Conservation (phyloP, 371 early-diverging fungal genomes). For the Mortierella sp. region DNA sequence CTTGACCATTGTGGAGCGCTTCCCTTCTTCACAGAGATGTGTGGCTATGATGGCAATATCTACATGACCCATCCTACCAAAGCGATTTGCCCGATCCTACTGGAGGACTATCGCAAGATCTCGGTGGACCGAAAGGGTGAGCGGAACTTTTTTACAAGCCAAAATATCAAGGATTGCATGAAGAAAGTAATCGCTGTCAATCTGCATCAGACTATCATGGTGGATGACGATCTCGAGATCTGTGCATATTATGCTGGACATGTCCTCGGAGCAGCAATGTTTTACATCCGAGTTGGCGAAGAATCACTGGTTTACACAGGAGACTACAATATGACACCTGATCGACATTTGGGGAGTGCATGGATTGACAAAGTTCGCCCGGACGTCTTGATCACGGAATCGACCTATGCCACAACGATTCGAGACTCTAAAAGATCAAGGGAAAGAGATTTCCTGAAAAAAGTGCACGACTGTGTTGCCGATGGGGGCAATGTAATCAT, state of each 20-base stretch:
- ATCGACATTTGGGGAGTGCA: constrained; percentile 94
- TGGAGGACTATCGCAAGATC: constrained; percentile 95
- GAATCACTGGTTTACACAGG: constrained; percentile 97
- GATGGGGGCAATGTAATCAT: constrained; percentile 95
- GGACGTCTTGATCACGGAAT: constrained; percentile 94
- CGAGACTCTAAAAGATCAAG: constrained; percentile 94
- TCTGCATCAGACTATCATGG: constrained; percentile 88
- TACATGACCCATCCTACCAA: constrained; percentile 98
- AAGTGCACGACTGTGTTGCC: constrained; percentile 89
- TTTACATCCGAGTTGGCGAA: constrained; percentile 84
- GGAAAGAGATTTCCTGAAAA: constrained; percentile 93
- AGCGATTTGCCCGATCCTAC: constrained; percentile 91
- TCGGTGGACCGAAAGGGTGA: constrained; percentile 89
- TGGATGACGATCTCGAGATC: constrained; percentile 88
- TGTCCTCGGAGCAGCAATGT: constrained; percentile 99
- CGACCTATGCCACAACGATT: constrained; percentile 96
- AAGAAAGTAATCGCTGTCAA: constrained; percentile 92
- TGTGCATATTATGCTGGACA: constrained; percentile 98
- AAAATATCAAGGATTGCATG: constrained; percentile 91
- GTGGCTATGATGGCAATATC: constrained; percentile 95
- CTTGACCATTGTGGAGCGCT: constrained; percentile 98
- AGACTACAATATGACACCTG: constrained; percentile 98
- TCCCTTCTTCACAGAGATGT: constrained; percentile 96
- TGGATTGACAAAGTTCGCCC: constrained; percentile 94
- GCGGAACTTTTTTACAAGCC: constrained; percentile 86